Evolutionary conservation across 768 basidiomycete species (phyloP), one percentile per base, ranked within the genome.

Genomic region (Russula emetica): DNA sequence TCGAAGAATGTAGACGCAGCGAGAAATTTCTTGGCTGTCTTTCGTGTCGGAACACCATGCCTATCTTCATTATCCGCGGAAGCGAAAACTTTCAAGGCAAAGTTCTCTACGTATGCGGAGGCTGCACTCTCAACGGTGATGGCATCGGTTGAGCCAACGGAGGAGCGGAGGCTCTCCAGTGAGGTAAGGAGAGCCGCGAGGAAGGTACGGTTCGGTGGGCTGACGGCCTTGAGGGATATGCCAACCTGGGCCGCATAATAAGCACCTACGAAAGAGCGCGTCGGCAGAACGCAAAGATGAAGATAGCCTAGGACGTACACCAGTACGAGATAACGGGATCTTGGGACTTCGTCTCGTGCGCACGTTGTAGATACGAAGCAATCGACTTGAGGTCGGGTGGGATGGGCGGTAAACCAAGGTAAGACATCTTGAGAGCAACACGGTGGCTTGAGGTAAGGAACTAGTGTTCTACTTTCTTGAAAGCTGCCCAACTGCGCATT

Each of bases 1-100:
- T 99, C 94, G 51, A 98, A 84, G 75, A 98, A 98, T 73, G 93
- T 92, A 58, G 93, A 88, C 36, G 96, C 93, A 16, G 94, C 96
- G 4, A 98, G 79, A 74, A 98, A 98, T 75, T 95, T 96, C 72
- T 89, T 90, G 5, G 96, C 94, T 1, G 95, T 98, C 22, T 69
- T 93, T 92, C 88, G 86, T 38, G 87, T 90, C 16, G 89, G 85
- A 50, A 78, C 79, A 1, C 89, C 93, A 16, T 76, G 81, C 51
- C 96, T 79, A 73, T 98, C 97, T 72, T 96, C 94, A 69, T 90
- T 88, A 72, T 99, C 97, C 22, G 96, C 96, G 68, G 79, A 79
- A 11, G 79, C 78, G 75, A 99, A 99, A n/a, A 98, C 85, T 64
- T 81, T 88, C 28, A 95, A 75, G 1, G 92, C 95, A 78, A 98